Base-by-base conservation (phyloP, 805 yeast genomes). In the Barnettozyma botsteinii region DNA sequence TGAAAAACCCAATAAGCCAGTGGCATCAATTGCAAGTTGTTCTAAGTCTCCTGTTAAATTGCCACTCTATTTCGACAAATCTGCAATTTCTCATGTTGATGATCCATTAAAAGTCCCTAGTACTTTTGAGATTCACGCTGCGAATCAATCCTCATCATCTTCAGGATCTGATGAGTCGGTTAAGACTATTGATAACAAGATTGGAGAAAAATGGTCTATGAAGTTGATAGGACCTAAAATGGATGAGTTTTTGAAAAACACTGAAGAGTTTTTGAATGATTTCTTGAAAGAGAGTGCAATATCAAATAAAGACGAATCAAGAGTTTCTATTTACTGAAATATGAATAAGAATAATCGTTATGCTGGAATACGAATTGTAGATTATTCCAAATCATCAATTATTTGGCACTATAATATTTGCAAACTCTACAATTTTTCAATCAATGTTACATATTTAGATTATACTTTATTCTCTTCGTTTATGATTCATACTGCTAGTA, bases 11-110 rank as follows among this genome's bases (percentile, higher is more conserved):
- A 22, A 33, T 4, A 27, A 31, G 2, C 29, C 37, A 14, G 9
- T 26, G 4, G 5, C 23, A 3, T n/a, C 17, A 6, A 22, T 35
- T 4, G 33, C 37, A 5, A 36, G 37, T 22, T 31, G 34, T 14
- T 35, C 40, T 4, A 39, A 33, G 22, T 12, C 18, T 4, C 24
- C 33, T n/a, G 19, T 14, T 8, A 24, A 20, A 6, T 14, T 26
- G 4, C 31, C 44, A 2, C 11, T 17, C 19, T 10, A 28, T 14
- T 25, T 29, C 12, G 20, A 29, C 31, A 23, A n/a, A 8, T 37
- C 38, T 12, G 31, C 45, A n/a, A 19, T 30, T 8, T 34, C 17
- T 24, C 38, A 20, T 7, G 40, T 42, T 12, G 45, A 37, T 9
- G 39, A 42, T 25, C 41, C 42, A 4, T 33, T 29, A 13, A 23